Evolutionary conservation across 257 asterid genomes (phyloP).

Genomic region (Nicotiana tomentosiformis): DNA sequence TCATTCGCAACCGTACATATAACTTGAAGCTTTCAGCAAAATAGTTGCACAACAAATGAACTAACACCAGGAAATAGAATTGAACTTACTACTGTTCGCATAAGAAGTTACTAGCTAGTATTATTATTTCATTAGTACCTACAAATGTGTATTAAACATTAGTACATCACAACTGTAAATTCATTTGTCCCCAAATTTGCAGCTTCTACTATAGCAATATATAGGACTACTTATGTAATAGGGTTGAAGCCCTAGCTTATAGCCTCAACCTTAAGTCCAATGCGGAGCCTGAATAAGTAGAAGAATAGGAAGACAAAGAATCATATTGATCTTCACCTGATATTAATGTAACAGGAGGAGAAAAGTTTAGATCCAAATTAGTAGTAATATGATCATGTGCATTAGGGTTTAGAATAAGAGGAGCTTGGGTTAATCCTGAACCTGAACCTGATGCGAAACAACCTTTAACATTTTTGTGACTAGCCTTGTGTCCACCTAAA

Average conservation of each 20-base stretch:
- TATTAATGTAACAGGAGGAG: conserved; percentile 12
- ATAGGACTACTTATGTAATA: neutral
- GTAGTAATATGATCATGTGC: conserved; percentile 30
- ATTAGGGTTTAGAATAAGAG: too few species aligned
- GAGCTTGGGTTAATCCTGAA: conserved; percentile 56
- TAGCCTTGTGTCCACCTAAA: conserved; percentile 81
- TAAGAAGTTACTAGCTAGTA: neutral
- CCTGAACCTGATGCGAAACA: conserved; percentile 66
- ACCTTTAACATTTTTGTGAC: conserved; percentile 83
- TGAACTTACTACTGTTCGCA: neutral
- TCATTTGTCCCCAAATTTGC: neutral
- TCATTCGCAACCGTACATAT: neutral
- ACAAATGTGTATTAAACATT: neutral
- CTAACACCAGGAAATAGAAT: neutral
- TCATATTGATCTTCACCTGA: conserved; percentile 16
- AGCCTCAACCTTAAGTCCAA: conserved; percentile 60
- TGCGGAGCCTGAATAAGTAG: conserved; percentile 1
- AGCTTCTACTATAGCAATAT: neutral
- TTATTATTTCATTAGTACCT: neutral
- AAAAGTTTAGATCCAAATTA: conserved; percentile 45
- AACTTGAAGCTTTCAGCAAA: neutral
- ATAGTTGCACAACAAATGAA: neutral
- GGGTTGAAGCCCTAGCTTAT: conserved; percentile 15
- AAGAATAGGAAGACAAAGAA: conserved; percentile 24
- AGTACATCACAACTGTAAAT: neutral